phyloP scores from a whole-genome alignment of 345 rosid species.

The Trapa incisa region DNA sequence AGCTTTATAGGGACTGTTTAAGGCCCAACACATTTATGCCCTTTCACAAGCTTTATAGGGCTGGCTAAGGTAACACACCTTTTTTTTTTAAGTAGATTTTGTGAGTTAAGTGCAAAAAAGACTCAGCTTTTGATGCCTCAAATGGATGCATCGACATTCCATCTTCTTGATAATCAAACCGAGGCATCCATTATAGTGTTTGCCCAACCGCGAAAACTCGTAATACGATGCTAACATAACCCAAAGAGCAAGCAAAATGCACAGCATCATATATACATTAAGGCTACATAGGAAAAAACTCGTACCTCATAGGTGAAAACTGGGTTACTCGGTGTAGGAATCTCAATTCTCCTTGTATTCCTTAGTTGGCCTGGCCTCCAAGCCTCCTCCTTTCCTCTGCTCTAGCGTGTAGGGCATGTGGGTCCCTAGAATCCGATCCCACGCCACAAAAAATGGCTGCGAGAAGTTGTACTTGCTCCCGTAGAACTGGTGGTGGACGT shows the following conservation, averaged over 20 bases:
- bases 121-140: too few relatives aligned
- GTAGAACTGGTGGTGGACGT: slow-evolving; percentile 73
- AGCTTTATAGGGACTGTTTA: too few relatives aligned
- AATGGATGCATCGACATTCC: not conserved
- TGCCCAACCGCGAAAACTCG: not conserved
- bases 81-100: too few relatives aligned
- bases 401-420: slow-evolving; percentile 74
- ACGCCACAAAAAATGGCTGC: slow-evolving; percentile 62
- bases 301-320: not conserved
- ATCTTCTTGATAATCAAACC: not conserved
- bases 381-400: slow-evolving; percentile 62
- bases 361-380: slow-evolving; percentile 51
- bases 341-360: slow-evolving; percentile 35
- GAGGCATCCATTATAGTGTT: not conserved
- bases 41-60: too few relatives aligned
- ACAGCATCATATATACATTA: slow-evolving; percentile 10
- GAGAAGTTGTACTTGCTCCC: slow-evolving; percentile 78
- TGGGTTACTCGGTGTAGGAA: not conserved
- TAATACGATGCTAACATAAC: not conserved
- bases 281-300: slow-evolving; percentile 3
- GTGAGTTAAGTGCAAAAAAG: too few relatives aligned
- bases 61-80: too few relatives aligned
- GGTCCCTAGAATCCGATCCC: slow-evolving; percentile 79
- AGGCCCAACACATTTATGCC: too few relatives aligned
- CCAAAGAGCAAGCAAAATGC: not conserved